Percentiles rank a stretch among this genome's conserved stretches.
These are phyloP conservation scores for Aspergillus udagawae DNA, from an alignment of 2,329 filamentous ascomycete genomes.

Conservation along the genomic window DNA sequence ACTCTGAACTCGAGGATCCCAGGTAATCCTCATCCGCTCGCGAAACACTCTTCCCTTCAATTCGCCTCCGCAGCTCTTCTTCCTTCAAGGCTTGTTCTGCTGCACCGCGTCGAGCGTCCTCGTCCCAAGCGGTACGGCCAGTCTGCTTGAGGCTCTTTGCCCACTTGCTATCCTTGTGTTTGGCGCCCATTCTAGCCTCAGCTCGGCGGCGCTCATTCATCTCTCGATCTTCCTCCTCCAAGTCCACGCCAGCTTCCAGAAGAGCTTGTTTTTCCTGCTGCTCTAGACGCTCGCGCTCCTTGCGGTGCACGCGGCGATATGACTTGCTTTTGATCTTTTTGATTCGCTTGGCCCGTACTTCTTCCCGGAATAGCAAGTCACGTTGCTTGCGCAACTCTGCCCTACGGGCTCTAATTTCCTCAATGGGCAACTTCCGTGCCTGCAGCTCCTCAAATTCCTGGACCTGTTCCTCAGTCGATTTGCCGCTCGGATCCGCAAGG, in stretches of 20 bases:
- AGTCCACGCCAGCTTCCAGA: slow-evolving; percentile 55
- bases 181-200: slow-evolving; percentile 77
- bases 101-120: slow-evolving; percentile 73
- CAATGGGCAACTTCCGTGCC: slow-evolving; percentile 67
- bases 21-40: slow-evolving; percentile 57
- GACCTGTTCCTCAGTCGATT: slow-evolving; percentile 60
- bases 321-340: slow-evolving; percentile 99
- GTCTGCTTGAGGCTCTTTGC: slow-evolving; percentile 77
- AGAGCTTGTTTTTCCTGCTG: slow-evolving; percentile 56
- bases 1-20: slow-evolving; percentile 56
- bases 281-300: slow-evolving; percentile 61
- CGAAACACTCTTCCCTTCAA: slow-evolving; percentile 66
- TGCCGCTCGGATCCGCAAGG: slow-evolving; percentile 56
- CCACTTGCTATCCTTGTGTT: slow-evolving; percentile 88
- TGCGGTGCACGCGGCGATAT: slow-evolving; percentile 87
- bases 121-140: slow-evolving; percentile 81
- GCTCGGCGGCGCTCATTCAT: slow-evolving; percentile 70
- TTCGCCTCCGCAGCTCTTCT: slow-evolving; percentile 74
- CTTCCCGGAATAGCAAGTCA: slow-evolving; percentile 83
- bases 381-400: slow-evolving; percentile 73
- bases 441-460: slow-evolving; percentile 67
- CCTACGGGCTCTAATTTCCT: slow-evolving; percentile 67
- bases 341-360: slow-evolving; percentile 82
- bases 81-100: slow-evolving; percentile 77
- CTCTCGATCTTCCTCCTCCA: slow-evolving; percentile 63